Evolutionary conservation across 352 stramenopile genomes (phyloP).

Genomic region (Phytophthora parvispora): DNA sequence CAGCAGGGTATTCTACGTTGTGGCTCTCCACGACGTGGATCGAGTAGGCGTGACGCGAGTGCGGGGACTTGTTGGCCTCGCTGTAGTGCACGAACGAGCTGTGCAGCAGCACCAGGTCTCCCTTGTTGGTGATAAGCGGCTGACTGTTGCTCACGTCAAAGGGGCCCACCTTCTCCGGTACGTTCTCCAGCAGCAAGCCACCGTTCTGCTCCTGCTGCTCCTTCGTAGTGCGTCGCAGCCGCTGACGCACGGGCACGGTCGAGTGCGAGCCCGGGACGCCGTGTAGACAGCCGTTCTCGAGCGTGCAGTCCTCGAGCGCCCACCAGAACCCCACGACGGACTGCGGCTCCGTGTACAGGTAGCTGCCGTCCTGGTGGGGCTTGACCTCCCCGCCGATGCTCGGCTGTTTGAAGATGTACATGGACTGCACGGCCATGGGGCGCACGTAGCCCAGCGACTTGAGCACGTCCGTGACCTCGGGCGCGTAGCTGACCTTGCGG

Average conservation of each 20-base stretch:
- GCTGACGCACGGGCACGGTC: conserved; percentile 86
- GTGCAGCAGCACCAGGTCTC: conserved; percentile 95
- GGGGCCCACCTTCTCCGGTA: conserved; percentile 52
- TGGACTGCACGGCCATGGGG: conserved; percentile 94
- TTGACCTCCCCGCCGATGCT: conserved; percentile 94
- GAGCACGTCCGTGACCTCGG: conserved; percentile 78
- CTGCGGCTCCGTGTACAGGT: conserved; percentile 97
- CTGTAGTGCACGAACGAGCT: conserved; percentile 96
- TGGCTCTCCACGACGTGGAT: conserved; percentile 96
- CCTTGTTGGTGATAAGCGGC: conserved; percentile 91
- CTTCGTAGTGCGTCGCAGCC: conserved; percentile 79
- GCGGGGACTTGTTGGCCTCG: conserved; percentile 91
- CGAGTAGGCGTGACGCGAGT: conserved; percentile 96
- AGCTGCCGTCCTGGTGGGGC: conserved; percentile 97
- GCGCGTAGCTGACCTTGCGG: conserved; percentile 84
- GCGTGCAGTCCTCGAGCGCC: conserved; percentile 95
- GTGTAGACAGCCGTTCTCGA: conserved; percentile 97
- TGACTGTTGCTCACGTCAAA: conserved; percentile 71
- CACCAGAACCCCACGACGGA: conserved; percentile 97
- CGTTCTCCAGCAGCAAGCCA: conserved; percentile 67
- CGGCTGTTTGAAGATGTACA: conserved; percentile 99
- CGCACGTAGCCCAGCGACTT: conserved; percentile 89
- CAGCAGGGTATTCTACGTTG: conserved; percentile 81
- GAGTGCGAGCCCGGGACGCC: conserved; percentile 92
- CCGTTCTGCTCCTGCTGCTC: conserved; percentile 51